Conservation (phyloP, 2,329 filamentous ascomycete species). For the Plenodomus tracheiphilus region DNA sequence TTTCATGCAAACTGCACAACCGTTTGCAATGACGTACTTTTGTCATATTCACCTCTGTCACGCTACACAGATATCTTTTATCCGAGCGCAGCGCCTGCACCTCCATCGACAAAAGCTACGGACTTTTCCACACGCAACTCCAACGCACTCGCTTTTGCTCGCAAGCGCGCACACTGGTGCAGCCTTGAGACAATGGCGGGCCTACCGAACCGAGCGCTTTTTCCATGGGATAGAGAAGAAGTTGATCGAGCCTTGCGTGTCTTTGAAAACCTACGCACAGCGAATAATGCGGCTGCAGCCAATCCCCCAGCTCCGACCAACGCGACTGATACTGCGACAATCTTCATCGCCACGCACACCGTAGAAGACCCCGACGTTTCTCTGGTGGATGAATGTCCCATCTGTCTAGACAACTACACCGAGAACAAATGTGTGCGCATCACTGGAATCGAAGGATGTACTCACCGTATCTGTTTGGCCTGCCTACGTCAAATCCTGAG, state of each 20-base stretch:
- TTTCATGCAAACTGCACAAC: not conserved
- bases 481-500: conserved; percentile 17
- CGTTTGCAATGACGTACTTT: not conserved
- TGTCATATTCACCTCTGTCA: not conserved
- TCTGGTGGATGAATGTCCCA: conserved; percentile 15
- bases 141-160: no score
- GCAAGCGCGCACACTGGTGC: no score
- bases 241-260: no score
- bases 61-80: not conserved
- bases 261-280: not conserved
- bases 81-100: no score
- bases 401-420: conserved; percentile 23
- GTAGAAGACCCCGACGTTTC: not conserved
- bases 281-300: not conserved
- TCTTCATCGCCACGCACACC: conserved; percentile 7
- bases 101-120: not conserved
- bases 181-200: no score
- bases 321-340: not conserved
- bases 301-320: not conserved
- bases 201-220: no score
- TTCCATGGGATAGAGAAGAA: no score
- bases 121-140: not conserved
- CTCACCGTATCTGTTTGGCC: conserved; percentile 14
- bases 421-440: conserved; percentile 15
- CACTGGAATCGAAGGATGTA: conserved; percentile 15